Evolutionary conservation across 208 protist species (phyloP).

Genomic region (Acanthamoeba polyphaga): DNA sequence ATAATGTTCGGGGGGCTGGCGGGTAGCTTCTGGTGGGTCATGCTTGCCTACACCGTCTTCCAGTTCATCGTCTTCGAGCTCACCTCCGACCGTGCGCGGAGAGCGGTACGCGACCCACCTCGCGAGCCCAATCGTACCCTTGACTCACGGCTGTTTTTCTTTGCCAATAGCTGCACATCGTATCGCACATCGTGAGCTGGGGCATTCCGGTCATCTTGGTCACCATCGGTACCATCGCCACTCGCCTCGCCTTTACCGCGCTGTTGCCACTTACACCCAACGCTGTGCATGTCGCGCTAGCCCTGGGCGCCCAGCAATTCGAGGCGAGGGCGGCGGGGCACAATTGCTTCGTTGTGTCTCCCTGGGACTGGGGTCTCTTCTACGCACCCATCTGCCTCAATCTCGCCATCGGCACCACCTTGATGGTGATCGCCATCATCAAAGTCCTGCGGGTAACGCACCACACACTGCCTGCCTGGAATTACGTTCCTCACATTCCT

Average conservation of each 20-base stretch:
- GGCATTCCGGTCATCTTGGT: neutral
- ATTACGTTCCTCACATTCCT: neutral
- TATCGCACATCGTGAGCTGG: neutral
- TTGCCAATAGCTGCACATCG: neutral
- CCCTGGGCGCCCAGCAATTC: neutral
- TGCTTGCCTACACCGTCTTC: slow-evolving; percentile 30
- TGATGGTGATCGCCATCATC: neutral
- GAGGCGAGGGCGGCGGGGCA: neutral
- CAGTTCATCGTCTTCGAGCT: neutral
- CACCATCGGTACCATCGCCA: neutral
- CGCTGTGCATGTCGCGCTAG: neutral
- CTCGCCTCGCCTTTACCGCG: no score
- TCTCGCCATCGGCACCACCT: neutral
- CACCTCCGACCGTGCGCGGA: neutral
- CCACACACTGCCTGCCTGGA: neutral
- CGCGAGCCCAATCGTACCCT: no score
- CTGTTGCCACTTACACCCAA: no score
- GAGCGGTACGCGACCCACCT: no score
- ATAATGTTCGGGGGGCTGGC: neutral
- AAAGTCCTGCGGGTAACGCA: neutral
- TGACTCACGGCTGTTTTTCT: no score
- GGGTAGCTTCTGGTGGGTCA: slow-evolving; percentile 56
- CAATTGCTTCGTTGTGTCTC: neutral
- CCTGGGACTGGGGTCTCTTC: slow-evolving; percentile 28
- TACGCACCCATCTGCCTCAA: neutral